Base-by-base conservation (phyloP, 2,329 filamentous ascomycete genomes). In the Cercospora janseana region DNA sequence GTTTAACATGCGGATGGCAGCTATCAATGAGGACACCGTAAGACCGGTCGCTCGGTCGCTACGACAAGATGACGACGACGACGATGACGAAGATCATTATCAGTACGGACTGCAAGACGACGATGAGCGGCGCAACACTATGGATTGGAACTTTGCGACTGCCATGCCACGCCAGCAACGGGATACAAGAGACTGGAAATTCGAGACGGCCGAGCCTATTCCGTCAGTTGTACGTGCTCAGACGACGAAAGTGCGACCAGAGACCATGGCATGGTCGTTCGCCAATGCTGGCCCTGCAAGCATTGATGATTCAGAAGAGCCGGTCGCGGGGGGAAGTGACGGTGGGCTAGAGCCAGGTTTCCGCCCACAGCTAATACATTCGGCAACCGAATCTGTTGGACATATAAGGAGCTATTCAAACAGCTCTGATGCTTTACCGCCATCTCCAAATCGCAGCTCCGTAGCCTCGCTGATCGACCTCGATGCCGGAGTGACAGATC, bases 81-180 rank as follows among this genome's bases (percentile, higher is more conserved):
- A 72, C 21, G 68, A 71, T 31, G 69, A 73, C 10, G 61, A 65
- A n/a, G 35, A 40, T 10, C 23, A 6, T 16, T 69, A 67, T 34
- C 55, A 66, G 7, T 65, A 63, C 40, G 48, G 46, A 18, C 42
- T 59, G 10, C 61, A 63, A 42, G 69, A 67, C 28, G 71, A 70
- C 6, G 58, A 60, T 32, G 43, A 54, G 64, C 63, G 71, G 62
- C 69, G 73, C 26, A 67, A 66, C 4, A 76, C 74, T 1, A 75
- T 75, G 66, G 76, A 79, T 26, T 82, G 78, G 78, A 79, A 73
- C 9, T 80, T 80, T 54, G 76, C 77, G 6, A 43, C 52, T 4
- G 64, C 70, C 8, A 35, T 27, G 10, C 28, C 45, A 40, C 45
- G 41, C 29, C 24, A 48, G 8, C 62, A 72, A 63, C 69, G 72